Evolutionary conservation across 1,139 yeast genomes (phyloP), one percentile per base, ranked within the genome.

Genomic region (Yamadazyma kanchanaburiensis): DNA sequence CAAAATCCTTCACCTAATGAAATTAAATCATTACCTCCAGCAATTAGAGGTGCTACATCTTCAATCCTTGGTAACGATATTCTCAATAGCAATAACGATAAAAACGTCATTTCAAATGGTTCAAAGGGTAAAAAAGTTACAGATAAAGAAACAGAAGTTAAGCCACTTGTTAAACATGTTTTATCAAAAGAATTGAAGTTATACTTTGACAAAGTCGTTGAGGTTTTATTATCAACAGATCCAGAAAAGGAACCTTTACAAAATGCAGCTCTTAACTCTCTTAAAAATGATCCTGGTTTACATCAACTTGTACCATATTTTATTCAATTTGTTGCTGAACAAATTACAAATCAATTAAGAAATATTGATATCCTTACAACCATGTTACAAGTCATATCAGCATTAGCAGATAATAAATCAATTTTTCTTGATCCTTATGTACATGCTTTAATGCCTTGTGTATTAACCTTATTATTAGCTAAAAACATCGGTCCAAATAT

Each of bases 251-350:
- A 78, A 35, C 61, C 64, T 31, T 60, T 86, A 48, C 76, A 77
- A 43, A 73, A 74, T 24, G 94, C 96, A 0, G 96, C 96, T 2
- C 64, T 91, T 32, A 80, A 81, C 25, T 83, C 95, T 10, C 66
- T 91, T 38, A 77, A 86, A 37, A 80, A 84, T 26, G 99, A 94
- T 51, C 96, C 97, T 1, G 99, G 99, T 20, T 65, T 94, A 37
- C 98, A 94, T 61, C 99, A 94, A 57, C 64, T 94, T 32, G 94
- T 94, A 5, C 99, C 99, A 2, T 94, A 94, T 53, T 86, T 94
- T 47, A 88, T 91, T 32, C 97, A 91, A 52, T 89, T 91, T 54
- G 88, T 88, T 16, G 95, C 96, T 9, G 98, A 94, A 53, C 95
- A 94, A 49, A 81, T 91, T 35, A 87, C 97, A 1, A 85, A 87